A percentile compares a stretch with the other conserved stretches of the same genome.
phyloP scores from a whole-genome alignment of 352 stramenopile species.

The Saprolegnia diclina region DNA sequence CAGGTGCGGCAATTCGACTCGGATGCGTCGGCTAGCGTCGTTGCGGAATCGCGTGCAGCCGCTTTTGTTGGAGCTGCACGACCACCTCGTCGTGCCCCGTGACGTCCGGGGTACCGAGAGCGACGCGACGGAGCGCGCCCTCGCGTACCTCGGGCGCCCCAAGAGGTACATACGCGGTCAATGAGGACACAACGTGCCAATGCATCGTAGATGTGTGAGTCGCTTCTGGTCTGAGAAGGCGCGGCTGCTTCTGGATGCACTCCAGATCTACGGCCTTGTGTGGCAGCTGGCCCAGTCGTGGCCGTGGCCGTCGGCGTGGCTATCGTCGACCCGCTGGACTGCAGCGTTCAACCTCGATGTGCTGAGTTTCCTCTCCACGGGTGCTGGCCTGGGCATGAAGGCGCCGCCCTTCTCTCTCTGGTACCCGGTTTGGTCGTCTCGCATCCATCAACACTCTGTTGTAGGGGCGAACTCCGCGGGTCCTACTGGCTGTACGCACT shows the following conservation, averaged over 20 bases:
- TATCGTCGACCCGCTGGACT: constrained; percentile 41
- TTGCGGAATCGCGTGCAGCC: background rate
- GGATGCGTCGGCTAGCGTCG: background rate
- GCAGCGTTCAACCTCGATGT: constrained; percentile 50
- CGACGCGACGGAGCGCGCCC: background rate
- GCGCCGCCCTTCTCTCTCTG: constrained; percentile 10
- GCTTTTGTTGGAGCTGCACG: background rate
- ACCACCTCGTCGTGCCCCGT: background rate
- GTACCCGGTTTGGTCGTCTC: background rate
- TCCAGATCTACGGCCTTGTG: constrained; percentile 61
- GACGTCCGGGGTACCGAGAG: background rate
- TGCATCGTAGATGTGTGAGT: constrained; percentile 29
- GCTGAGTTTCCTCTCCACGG: constrained; percentile 35
- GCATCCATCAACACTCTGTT: background rate
- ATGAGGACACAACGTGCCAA: too few relatives aligned
- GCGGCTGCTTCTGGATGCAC: constrained; percentile 37
- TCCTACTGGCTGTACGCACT: constrained; percentile 63
- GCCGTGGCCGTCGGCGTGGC: constrained; percentile 60
- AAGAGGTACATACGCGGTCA: too few relatives aligned
- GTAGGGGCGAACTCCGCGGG: constrained; percentile 29
- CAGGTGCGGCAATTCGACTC: too few relatives aligned
- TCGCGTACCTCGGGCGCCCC: background rate
- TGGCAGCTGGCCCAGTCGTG: constrained; percentile 76
- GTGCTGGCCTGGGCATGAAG: constrained; percentile 8
- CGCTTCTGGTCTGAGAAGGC: constrained; percentile 62